Conservation (phyloP, 2,329 filamentous ascomycete genomes). For the Pestalotiopsis sp. region DNA sequence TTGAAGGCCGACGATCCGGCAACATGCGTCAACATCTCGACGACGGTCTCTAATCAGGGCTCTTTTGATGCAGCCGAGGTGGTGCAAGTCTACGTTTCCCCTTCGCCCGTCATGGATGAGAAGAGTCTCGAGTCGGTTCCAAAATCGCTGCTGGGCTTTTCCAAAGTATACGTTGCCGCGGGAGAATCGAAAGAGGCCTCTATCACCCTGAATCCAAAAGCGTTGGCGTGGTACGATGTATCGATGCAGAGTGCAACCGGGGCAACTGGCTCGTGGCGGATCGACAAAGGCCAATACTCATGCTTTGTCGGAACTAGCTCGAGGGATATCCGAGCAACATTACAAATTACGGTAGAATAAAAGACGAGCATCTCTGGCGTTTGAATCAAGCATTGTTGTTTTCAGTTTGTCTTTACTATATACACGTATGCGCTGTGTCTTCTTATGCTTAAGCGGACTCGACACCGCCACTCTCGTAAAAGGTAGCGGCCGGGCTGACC, state of each 20-base stretch:
- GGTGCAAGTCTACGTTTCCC: background rate
- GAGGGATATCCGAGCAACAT: background rate
- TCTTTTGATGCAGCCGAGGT: background rate
- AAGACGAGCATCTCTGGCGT: background rate
- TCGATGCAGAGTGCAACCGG: background rate
- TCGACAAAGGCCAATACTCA: background rate
- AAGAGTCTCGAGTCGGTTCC: background rate
- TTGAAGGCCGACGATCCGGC: background rate
- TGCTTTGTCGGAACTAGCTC: background rate
- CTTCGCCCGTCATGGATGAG: background rate
- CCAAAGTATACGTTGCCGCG: background rate
- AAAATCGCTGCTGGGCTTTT: background rate
- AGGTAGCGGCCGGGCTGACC: conserved; percentile 3
- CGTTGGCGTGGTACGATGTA: background rate
- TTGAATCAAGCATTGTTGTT: too few species aligned
- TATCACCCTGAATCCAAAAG: background rate
- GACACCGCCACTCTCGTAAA: conserved; percentile 5
- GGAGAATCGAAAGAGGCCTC: background rate
- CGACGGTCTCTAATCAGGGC: background rate
- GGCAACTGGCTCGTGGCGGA: background rate
- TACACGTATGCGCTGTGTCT: background rate
- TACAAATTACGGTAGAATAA: background rate
- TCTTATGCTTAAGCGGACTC: background rate
- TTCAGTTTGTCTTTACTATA: background rate
- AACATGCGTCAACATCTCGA: background rate